phyloP scores from a whole-genome alignment of 129 eudicot species.

The Tagetes erecta region DNA sequence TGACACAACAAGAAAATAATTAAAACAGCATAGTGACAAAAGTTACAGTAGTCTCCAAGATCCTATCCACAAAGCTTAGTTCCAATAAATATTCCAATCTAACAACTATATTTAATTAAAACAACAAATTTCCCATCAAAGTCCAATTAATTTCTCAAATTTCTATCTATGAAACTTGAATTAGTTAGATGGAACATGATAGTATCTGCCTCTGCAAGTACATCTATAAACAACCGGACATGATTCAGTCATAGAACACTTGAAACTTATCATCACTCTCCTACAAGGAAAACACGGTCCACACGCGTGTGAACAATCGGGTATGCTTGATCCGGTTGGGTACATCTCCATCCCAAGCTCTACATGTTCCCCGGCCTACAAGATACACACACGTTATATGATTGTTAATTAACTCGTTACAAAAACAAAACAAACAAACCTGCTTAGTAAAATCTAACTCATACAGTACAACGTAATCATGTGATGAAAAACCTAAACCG shows the following conservation, averaged over 20 bases:
- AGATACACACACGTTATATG: not conserved
- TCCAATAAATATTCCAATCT: constrained; percentile 2
- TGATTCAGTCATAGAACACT: constrained; percentile 67
- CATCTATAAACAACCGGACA: constrained; percentile 91
- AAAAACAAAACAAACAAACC: not conserved
- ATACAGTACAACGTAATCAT: not conserved
- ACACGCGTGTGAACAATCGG: constrained; percentile 91
- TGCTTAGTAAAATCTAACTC: too few relatives aligned
- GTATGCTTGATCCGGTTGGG: constrained; percentile 92
- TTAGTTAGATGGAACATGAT: constrained; percentile 85
- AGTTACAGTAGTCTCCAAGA: constrained; percentile 11
- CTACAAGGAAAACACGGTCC: constrained; percentile 87
- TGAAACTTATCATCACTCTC: constrained; percentile 89
- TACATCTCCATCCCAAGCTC: constrained; percentile 72
- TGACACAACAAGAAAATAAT: not conserved
- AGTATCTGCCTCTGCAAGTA: constrained; percentile 79
- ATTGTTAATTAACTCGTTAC: not conserved
- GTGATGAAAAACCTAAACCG: not conserved
- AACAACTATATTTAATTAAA: constrained; percentile 1
- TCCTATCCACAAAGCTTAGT: constrained; percentile 34
- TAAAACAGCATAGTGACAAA: not conserved
- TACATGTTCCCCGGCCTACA: constrained; percentile 33
- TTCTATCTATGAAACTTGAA: not conserved
- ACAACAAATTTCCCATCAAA: constrained; percentile 22
- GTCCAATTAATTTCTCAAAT: not conserved